These are phyloP conservation scores for Candida frijolesensis DNA, from an alignment of 1,139 yeast genomes.

Conservation along the genomic window DNA sequence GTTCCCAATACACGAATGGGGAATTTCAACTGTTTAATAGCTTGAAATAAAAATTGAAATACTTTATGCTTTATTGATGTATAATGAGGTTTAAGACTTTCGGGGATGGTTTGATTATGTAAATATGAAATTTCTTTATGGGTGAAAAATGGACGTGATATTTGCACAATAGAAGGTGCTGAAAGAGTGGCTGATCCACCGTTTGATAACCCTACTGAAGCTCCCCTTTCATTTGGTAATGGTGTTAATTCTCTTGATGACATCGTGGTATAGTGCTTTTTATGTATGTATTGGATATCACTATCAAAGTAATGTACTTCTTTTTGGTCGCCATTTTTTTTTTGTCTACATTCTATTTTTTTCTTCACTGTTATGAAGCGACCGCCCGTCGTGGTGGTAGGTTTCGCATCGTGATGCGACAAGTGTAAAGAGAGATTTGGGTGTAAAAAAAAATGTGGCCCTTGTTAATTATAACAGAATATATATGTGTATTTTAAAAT, in stretches of 20 bases:
- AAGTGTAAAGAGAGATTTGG: too few relatives aligned
- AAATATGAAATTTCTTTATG: conserved; percentile 55
- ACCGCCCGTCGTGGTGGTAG: too few relatives aligned
- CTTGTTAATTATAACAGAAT: not conserved
- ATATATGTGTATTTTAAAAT: not conserved
- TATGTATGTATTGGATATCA: not conserved
- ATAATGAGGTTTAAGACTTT: conserved; percentile 46
- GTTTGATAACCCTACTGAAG: not conserved
- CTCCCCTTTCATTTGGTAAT: not conserved
- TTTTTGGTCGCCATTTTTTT: not conserved
- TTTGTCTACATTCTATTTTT: not conserved
- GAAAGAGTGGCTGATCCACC: conserved; percentile 2
- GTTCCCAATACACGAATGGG: conserved; percentile 70
- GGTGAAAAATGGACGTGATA: conserved; percentile 68
- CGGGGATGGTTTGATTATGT: conserved; percentile 56
- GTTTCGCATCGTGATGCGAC: too few relatives aligned
- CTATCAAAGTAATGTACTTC: not conserved
- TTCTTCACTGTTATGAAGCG: not conserved
- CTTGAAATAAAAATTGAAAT: conserved; percentile 54
- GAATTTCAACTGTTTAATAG: conserved; percentile 56
- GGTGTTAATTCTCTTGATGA: conserved; percentile 9
- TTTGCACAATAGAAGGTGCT: conserved; percentile 37
- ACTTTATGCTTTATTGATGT: conserved; percentile 56
- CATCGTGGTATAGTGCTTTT: not conserved
- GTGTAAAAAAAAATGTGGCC: too few relatives aligned